Base-by-base conservation (phyloP, 2,329 filamentous ascomycete species). In the Fusarium avenaceum region DNA sequence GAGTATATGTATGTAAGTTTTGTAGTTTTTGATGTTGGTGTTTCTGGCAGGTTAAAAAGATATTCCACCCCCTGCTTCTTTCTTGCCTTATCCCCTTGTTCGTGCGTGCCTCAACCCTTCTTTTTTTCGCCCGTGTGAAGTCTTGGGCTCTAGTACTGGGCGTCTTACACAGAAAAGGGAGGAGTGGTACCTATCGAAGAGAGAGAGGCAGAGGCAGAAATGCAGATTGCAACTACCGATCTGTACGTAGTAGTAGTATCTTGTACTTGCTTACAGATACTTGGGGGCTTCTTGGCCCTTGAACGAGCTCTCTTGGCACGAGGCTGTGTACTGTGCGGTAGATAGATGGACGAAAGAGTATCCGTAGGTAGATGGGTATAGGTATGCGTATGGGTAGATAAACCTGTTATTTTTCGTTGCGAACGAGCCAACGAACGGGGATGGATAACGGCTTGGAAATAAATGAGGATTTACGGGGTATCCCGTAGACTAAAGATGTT, bases 221-320 rank as follows among this genome's bases (percentile, higher is more conserved):
- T 30, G 17, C 35, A 38, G 35, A 62, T 39, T 39, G 15, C 30
- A 50, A 66, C 48, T 65, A 62, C 62, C 55, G 35, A 38, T 47
- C 40, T 46, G 35, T 35, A 33, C 38, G 43, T 20, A 24, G 43
- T 24, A 32, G 30, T 26, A 32, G 30, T 28, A 42, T 15, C 38
- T 22, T 35, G 22, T 20, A 22, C 20, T 62, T 62, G 32, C 39
- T 57, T 49, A 45, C 24, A 7, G 24, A 24, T 24, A 24, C 52
- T 51, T 40, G 47, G 40, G 28, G 11, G 28, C 28, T 38, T 28
- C 47, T 62, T 62, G 47, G 33, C 33, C 35, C 55, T 47, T 24
- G 26, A 59, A 61, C 59, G 65, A 65, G 63, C 33, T 55, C 47
- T 53, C 57, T 60, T 65, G 50, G 50, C 47, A 48, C 1, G 66